Percentiles rank a stretch among this genome's conserved stretches.
These are phyloP conservation scores for Globisporangium nodosum DNA, from an alignment of 352 stramenopile genomes.

Conservation along the genomic window DNA sequence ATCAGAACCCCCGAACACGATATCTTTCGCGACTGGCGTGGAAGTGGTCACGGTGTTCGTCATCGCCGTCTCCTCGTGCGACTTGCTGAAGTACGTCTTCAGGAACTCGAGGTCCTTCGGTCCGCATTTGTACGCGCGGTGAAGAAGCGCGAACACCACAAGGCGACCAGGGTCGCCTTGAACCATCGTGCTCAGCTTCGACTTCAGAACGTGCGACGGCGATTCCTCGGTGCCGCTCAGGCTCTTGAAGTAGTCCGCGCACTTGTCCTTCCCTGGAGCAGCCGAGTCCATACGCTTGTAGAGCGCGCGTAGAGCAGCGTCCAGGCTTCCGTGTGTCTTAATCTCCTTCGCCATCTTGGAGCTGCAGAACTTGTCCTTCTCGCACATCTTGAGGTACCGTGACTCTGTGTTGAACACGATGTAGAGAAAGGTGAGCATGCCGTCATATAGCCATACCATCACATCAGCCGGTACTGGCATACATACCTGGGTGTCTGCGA, in stretches of 20 bases:
- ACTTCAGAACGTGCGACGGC: background rate
- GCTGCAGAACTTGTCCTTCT: background rate
- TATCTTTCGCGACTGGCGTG: background rate
- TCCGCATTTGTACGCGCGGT: constrained; percentile 6
- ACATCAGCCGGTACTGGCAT: too few relatives aligned
- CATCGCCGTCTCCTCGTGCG: too few relatives aligned
- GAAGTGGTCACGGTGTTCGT: background rate
- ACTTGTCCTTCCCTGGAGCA: background rate
- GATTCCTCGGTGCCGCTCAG: background rate
- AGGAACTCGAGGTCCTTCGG: constrained; percentile 13
- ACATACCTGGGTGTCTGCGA: background rate
- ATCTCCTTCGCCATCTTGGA: constrained; percentile 8
- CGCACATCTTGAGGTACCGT: background rate
- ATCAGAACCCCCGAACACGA: background rate
- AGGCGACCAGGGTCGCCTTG: constrained; percentile 1
- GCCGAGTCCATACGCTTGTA: constrained; percentile 3
- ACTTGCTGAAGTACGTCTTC: background rate
- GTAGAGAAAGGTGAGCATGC: background rate
- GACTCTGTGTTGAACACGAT: background rate
- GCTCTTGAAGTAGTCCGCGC: constrained; percentile 1
- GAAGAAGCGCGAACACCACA: constrained; percentile 13
- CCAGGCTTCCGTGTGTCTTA: constrained; percentile 1
- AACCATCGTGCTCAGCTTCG: background rate
- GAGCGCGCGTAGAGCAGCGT: background rate
- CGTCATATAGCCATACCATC: too few relatives aligned